Percentiles rank a stretch among this genome's conserved stretches.
phyloP scores from a whole-genome alignment of 768 basidiomycete species.

The Kwoniella sp. region DNA sequence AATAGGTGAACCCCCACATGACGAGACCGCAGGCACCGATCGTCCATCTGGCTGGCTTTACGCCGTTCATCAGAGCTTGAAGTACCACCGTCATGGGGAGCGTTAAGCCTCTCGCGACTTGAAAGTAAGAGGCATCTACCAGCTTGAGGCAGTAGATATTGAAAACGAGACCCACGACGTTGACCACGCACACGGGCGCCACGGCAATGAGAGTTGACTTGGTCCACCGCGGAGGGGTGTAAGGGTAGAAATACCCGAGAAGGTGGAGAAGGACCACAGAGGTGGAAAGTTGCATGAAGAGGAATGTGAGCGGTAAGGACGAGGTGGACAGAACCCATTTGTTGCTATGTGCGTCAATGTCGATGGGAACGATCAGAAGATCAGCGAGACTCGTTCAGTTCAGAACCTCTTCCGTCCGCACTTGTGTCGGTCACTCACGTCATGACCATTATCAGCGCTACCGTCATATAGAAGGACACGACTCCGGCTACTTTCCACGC shows the following conservation, averaged over 20 bases:
- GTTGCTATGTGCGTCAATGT: conserved; percentile 15
- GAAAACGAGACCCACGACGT: conserved; percentile 65
- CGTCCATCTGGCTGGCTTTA: conserved; percentile 13
- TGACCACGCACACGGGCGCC: conserved; percentile 28
- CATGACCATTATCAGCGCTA: conserved; percentile 69
- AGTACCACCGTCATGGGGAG: conserved; percentile 36
- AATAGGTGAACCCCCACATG: conserved; percentile 38
- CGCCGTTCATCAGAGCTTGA: conserved; percentile 16
- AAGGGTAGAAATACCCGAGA: conserved; percentile 13
- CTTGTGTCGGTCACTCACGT: conserved; percentile 15
- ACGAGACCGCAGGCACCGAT: conserved; percentile 26
- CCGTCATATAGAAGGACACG: conserved; percentile 74
- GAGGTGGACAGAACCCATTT: conserved; percentile 38
- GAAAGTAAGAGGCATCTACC: conserved; percentile 80
- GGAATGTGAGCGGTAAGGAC: conserved; percentile 34
- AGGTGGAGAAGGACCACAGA: conserved; percentile 27
- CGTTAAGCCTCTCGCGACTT: conserved; percentile 59
- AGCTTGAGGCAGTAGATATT: conserved; percentile 76
- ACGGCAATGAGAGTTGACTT: conserved; percentile 23
- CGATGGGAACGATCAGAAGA: not conserved
- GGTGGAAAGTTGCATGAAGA: conserved; percentile 28
- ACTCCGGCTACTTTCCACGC: conserved; percentile 63
- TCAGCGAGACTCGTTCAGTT: too few species aligned
- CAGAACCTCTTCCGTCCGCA: too few species aligned
- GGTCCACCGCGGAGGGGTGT: conserved; percentile 27